Base-by-base conservation (phyloP, 2,329 filamentous ascomycete species). In the Colletotrichum sp. region DNA sequence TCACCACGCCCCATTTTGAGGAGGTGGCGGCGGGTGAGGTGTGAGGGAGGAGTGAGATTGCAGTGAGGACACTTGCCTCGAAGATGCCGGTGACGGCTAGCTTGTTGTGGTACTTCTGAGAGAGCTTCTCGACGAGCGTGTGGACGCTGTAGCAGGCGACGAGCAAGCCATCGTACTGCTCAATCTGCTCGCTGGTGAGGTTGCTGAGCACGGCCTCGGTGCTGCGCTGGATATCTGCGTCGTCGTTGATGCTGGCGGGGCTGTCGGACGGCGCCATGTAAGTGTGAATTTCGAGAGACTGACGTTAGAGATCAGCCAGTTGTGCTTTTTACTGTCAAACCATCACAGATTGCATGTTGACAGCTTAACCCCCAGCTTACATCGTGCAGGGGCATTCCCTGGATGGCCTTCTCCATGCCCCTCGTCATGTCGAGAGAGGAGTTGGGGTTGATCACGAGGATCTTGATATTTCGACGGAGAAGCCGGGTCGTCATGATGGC, bases 101-200 rank as follows among this genome's bases (percentile, higher is more conserved):
- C 12, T 78, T 78, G 16, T 79, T 75, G 27, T 77, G 77, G 15
- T 81, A 71, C 27, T 77, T 61, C 2, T 82, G 78, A 15, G 87
- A 84, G 16, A 98, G 86, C 65, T 89, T 84, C 0, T 88, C 83
- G 0, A 98, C 95, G 0, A 98, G 89, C 0, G 94, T 92, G 81
- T 98, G 96, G 2, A 94, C 92, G 76, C 95, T 97, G 86, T 95
- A 99, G 86, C 96, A 98, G 25, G 96, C 96, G 3, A 98, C 90
- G 1, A 98, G 89, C 77, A 98, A 93, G n/a, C 90, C 95, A 81
- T 97, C 93, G 83, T 95, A 92, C 32, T 85, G 80, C 4, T 83
- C 75, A 1, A 90, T 82, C 1, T 85, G 76, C 77, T 77, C 83
- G 30, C 44, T 82, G 44, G 84, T 71, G 57, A 80, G 44, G 75